Conservation (phyloP, 768 basidiomycete species). For the Lactifluus subvellereus region DNA sequence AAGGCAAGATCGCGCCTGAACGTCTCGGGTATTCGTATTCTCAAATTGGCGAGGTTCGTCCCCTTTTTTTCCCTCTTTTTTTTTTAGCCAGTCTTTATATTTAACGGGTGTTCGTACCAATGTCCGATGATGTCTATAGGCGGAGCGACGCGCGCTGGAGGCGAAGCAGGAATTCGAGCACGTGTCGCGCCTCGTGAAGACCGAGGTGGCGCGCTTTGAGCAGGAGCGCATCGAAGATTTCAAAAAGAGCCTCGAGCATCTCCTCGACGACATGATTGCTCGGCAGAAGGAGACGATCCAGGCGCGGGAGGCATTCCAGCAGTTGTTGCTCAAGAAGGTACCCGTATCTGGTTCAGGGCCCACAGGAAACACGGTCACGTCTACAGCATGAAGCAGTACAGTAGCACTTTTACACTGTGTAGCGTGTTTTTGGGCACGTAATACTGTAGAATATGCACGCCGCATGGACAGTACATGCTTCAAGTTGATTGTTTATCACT, state of each 20-base stretch:
- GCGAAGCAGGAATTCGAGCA: slow-evolving; percentile 86
- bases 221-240: slow-evolving; percentile 92
- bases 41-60: slow-evolving; percentile 71
- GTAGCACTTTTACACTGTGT: neutral
- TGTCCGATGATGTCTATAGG: slow-evolving; percentile 37
- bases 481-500: no score
- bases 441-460: neutral
- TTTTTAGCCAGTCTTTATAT: neutral
- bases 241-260: slow-evolving; percentile 73
- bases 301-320: slow-evolving; percentile 23
- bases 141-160: slow-evolving; percentile 78
- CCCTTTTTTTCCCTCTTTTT: neutral
- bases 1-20: slow-evolving; percentile 68
- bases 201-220: slow-evolving; percentile 88
- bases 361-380: slow-evolving; percentile 3
- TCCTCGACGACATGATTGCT: slow-evolving; percentile 81
- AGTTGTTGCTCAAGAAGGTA: slow-evolving; percentile 21
- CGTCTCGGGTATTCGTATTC: slow-evolving; percentile 66
- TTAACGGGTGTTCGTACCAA: neutral
- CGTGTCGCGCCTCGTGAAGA: slow-evolving; percentile 80
- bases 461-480: no score
- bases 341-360: slow-evolving; percentile 14
- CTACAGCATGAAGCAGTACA: neutral
- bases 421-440: neutral
- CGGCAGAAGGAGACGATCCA: slow-evolving; percentile 67